Percentiles rank a stretch among this genome's conserved stretches.
These are phyloP conservation scores for Echites panduratus DNA, from an alignment of 257 asterid species.

Conservation along the genomic window DNA sequence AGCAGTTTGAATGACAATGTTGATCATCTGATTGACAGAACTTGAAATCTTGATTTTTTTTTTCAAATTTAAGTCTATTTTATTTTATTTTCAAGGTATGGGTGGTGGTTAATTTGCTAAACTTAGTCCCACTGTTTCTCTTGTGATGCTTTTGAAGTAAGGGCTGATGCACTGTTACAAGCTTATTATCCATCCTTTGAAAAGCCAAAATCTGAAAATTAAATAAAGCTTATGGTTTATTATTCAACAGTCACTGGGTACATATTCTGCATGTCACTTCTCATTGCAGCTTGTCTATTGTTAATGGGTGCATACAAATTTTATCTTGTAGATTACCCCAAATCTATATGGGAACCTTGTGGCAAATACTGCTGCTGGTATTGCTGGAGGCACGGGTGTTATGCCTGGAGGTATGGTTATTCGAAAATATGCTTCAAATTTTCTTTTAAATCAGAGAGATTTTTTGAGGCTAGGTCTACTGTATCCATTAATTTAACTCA, in stretches of 20 bases:
- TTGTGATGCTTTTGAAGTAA: neutral
- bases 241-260: neutral
- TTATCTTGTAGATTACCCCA: constrained; percentile 73
- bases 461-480: neutral
- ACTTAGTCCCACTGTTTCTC: neutral
- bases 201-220: neutral
- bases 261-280: neutral
- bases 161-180: neutral
- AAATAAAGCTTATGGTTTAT: neutral
- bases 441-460: neutral
- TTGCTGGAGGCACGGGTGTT: constrained; percentile 98
- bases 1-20: neutral
- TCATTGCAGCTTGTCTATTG: neutral
- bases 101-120: neutral
- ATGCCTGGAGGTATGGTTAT: constrained; percentile 79
- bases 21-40: neutral
- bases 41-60: neutral
- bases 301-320: constrained; percentile 8
- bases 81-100: neutral
- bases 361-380: constrained; percentile 93
- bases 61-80: neutral
- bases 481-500: neutral
- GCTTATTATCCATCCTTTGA: neutral
- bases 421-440: neutral
- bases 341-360: constrained; percentile 93